Evolutionary conservation across 768 basidiomycete genomes (phyloP).

Genomic region (Clathrus columnatus): DNA sequence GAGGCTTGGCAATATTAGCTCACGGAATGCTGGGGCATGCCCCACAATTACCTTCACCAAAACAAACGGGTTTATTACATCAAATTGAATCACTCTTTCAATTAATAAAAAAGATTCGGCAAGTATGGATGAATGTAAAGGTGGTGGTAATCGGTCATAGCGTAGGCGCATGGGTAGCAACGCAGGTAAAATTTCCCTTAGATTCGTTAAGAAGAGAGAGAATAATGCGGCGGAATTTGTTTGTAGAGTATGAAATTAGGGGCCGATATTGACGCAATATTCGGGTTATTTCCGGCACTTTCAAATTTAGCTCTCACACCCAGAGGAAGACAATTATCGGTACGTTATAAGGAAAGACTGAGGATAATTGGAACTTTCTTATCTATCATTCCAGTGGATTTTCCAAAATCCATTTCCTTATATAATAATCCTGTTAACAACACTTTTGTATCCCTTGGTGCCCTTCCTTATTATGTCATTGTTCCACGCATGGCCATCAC

Average conservation of each 20-base stretch:
- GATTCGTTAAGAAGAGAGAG: neutral
- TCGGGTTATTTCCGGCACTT: constrained; percentile 66
- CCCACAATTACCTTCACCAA: constrained; percentile 28
- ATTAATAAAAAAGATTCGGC: constrained; percentile 34
- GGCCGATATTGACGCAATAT: constrained; percentile 32
- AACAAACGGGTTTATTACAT: constrained; percentile 29
- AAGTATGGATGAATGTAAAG: constrained; percentile 14
- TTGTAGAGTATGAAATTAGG: constrained; percentile 47
- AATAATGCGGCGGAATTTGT: neutral
- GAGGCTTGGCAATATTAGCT: constrained; percentile 43
- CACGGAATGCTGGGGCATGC: constrained; percentile 62
- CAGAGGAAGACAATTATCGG: constrained; percentile 51
- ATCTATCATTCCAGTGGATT: constrained; percentile 28
- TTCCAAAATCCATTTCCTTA: constrained; percentile 40
- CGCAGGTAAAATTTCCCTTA: constrained; percentile 37
- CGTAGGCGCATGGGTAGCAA: constrained; percentile 61
- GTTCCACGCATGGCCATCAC: constrained; percentile 42
- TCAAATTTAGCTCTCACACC: constrained; percentile 54
- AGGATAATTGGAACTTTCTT: neutral
- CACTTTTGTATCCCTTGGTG: constrained; percentile 32
- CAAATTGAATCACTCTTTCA: constrained; percentile 51
- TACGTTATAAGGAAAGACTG: constrained; percentile 25
- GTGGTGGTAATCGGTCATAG: constrained; percentile 57
- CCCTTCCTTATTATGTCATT: constrained; percentile 31
- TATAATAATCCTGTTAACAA: constrained; percentile 36